phyloP scores from a whole-genome alignment of 805 yeast species.

The Lachancea waltii region DNA sequence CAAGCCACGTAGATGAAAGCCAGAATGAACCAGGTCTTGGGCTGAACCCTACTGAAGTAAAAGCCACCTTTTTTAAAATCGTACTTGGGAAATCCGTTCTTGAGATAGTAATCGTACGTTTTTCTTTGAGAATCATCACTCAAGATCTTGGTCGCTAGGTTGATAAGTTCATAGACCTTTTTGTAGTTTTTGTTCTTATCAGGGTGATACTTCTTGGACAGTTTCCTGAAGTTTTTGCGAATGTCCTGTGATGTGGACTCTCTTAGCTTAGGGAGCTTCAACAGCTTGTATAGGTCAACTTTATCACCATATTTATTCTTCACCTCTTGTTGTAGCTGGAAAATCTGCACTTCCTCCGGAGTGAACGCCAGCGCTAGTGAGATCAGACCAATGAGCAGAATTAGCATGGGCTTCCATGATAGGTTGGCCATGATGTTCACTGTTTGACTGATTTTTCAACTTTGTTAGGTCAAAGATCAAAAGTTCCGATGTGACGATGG shows the following conservation, averaged over 20 bases:
- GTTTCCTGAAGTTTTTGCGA: slow-evolving; percentile 58
- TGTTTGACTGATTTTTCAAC: too few relatives aligned
- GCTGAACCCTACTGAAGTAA: slow-evolving; percentile 57
- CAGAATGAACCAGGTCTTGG: slow-evolving; percentile 55
- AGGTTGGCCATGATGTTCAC: background rate
- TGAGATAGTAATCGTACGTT: slow-evolving; percentile 77
- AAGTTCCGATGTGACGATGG: too few relatives aligned
- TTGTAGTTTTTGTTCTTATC: slow-evolving; percentile 56
- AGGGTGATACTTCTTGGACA: slow-evolving; percentile 75
- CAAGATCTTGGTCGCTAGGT: slow-evolving; percentile 67
- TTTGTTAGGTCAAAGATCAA: too few relatives aligned
- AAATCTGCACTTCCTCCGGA: slow-evolving; percentile 73
- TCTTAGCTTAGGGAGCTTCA: slow-evolving; percentile 38
- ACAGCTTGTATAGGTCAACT: slow-evolving; percentile 62
- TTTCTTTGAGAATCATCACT: slow-evolving; percentile 53
- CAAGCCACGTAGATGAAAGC: slow-evolving; percentile 45
- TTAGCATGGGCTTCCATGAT: slow-evolving; percentile 9
- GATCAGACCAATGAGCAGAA: slow-evolving; percentile 15
- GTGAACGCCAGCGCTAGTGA: slow-evolving; percentile 44
- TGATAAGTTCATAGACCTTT: slow-evolving; percentile 63
- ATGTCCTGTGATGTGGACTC: slow-evolving; percentile 48
- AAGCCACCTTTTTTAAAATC: slow-evolving; percentile 51
- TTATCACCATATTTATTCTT: slow-evolving; percentile 55
- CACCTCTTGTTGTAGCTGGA: slow-evolving; percentile 60
- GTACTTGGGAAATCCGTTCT: slow-evolving; percentile 82